These are phyloP conservation scores for Komagataella mondaviorum DNA, from an alignment of 805 yeast species.

Conservation along the genomic window DNA sequence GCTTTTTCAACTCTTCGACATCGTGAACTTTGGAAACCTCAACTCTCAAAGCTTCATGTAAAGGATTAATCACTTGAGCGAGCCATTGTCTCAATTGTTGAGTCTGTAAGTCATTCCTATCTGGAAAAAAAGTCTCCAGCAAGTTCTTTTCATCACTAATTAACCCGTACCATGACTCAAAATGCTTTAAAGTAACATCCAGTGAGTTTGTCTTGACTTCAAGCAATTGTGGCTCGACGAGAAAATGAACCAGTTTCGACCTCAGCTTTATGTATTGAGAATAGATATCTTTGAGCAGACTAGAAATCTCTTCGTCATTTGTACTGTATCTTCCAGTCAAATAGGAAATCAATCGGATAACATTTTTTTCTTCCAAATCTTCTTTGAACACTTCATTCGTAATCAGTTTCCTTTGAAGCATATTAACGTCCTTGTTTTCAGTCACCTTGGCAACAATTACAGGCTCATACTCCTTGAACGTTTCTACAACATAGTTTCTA, in stretches of 20 bases:
- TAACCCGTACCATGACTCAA: not conserved
- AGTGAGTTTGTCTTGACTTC: not conserved
- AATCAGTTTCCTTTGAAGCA: not conserved
- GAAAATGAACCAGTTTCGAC: not conserved
- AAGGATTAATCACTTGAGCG: not conserved
- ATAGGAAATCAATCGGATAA: not conserved
- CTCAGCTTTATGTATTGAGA: not conserved
- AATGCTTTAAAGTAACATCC: not conserved
- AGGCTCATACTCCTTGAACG: conserved; percentile 14
- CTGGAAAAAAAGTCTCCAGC: not conserved
- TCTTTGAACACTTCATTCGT: not conserved
- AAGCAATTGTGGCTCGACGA: not conserved
- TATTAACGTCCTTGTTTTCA: not conserved
- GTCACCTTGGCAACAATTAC: not conserved
- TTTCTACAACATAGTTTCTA: conserved; percentile 46
- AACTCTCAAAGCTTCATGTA: not conserved
- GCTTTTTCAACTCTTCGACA: not conserved
- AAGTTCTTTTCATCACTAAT: not conserved
- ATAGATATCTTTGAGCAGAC: not conserved
- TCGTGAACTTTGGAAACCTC: not conserved
- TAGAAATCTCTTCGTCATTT: not conserved
- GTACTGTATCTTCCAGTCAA: not conserved
- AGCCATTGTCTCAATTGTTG: not conserved
- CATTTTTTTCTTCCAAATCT: not conserved
- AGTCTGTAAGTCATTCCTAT: not conserved